phyloP scores from a whole-genome alignment of 805 yeast species.

The Blastobotrys parvus region DNA sequence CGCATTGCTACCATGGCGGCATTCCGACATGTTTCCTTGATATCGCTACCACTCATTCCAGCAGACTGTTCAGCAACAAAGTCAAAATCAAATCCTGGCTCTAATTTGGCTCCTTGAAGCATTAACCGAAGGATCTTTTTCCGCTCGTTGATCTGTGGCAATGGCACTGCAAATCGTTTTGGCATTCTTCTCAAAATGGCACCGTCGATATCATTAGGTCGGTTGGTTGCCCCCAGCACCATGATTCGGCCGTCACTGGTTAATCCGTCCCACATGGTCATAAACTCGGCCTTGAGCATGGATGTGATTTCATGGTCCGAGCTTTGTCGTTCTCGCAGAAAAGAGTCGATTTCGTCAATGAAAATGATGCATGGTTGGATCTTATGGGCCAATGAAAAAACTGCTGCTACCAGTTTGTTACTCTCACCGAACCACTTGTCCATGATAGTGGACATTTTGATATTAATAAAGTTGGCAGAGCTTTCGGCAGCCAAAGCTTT shows the following conservation, averaged over 20 bases:
- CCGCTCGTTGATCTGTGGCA: conserved; percentile 66
- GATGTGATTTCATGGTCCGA: conserved; percentile 94
- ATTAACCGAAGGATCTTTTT: conserved; percentile 60
- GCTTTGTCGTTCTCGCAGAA: conserved; percentile 74
- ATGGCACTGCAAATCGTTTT: conserved; percentile 68
- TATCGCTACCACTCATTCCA: conserved; percentile 84
- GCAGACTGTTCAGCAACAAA: conserved; percentile 54
- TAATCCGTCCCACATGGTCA: conserved; percentile 97
- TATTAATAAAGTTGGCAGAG: conserved; percentile 83
- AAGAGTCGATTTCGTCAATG: conserved; percentile 94
- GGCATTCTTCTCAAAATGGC: conserved; percentile 94
- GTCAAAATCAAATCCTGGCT: conserved; percentile 50
- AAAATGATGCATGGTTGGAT: conserved; percentile 91
- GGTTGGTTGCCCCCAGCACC: conserved; percentile 90
- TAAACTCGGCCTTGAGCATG: conserved; percentile 88
- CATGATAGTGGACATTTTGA: conserved; percentile 88
- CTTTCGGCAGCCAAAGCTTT: conserved; percentile 90
- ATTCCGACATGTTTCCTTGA: conserved; percentile 84
- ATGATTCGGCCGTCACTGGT: conserved; percentile 68
- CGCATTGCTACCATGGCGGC: conserved; percentile 88
- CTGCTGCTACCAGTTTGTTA: conserved; percentile 87
- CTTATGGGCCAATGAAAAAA: conserved; percentile 81
- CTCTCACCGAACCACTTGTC: conserved; percentile 98
- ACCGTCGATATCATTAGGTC: conserved; percentile 83
- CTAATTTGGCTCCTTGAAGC: conserved; percentile 56